Base-by-base conservation (phyloP, 208 protist genomes). In the Leishmania tropica region DNA sequence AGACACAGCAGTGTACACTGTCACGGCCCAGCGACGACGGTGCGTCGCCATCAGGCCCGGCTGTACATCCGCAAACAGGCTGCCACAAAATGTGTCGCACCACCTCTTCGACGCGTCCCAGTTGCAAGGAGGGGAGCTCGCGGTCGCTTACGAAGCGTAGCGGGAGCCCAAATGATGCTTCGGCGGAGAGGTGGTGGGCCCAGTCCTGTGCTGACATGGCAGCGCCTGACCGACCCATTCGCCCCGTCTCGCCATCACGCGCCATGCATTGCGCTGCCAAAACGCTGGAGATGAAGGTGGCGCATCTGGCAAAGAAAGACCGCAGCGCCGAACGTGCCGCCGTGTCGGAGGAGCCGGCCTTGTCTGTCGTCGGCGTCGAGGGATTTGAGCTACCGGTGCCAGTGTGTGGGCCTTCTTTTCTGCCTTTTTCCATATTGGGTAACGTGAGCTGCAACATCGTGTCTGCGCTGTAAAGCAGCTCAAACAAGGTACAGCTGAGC, bases 401-500 rank as follows among this genome's bases (percentile, higher is more conserved):
- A 3, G 19, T 35, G n/a, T 28, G 40, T 37, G 45, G 3, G 47
- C 48, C 15, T 54, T 54, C 47, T 8, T 40, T n/a, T 62, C 80
- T 24, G 40, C 75, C 45, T 2, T 45, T 11, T 42, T 40, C 6
- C 31, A 51, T 62, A 35, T 62, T 3, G 21, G 48, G 47, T 45
- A 45, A 15, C 31, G 77, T 85, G 8, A 85, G 62, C 8, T 5
- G 64, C 13, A 42, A 47, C 37, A 85, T 24, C 8, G 68, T 64
- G 17, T 62, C 28, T 45, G 68, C 47, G 35, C 82, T 37, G 77
- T 85, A 85, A 19, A 85, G 77, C 68, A 85, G 76, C 62, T 81
- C 77, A 35, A 85, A 81, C 31, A 85, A 75, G 15, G 76, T n/a
- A 42, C 78, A 81, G 62, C 82, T 81, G 60, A 85, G 76, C 19